These are phyloP conservation scores for Candida namnaoensis DNA, from an alignment of 805 yeast genomes.

Conservation along the genomic window DNA sequence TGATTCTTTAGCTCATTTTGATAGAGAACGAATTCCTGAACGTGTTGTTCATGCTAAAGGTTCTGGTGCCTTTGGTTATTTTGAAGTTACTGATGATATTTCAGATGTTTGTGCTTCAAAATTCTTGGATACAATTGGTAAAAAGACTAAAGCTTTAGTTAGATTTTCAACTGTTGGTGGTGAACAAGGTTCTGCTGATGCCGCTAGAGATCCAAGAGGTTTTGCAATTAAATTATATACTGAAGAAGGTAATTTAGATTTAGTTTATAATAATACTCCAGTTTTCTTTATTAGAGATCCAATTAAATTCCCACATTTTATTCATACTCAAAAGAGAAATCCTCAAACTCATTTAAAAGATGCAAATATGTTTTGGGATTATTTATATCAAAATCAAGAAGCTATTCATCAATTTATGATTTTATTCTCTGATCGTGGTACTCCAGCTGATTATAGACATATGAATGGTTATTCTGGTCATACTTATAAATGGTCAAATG, in stretches of 20 bases:
- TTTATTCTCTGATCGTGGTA: slow-evolving; percentile 75
- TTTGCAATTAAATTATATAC: slow-evolving; percentile 75
- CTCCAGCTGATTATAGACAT: slow-evolving; percentile 65
- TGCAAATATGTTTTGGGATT: slow-evolving; percentile 77
- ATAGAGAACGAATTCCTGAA: slow-evolving; percentile 86
- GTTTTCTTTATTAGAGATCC: slow-evolving; percentile 82
- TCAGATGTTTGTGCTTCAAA: slow-evolving; percentile 62
- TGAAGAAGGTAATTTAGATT: slow-evolving; percentile 77
- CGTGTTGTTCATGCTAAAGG: slow-evolving; percentile 93
- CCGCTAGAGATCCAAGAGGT: slow-evolving; percentile 86
- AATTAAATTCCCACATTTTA: slow-evolving; percentile 77
- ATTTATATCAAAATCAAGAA: slow-evolving; percentile 61
- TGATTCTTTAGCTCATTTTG: slow-evolving; percentile 80
- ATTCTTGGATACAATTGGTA: slow-evolving; percentile 68
- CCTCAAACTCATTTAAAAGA: slow-evolving; percentile 76
- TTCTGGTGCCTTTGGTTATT: slow-evolving; percentile 82
- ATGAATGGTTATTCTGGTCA: slow-evolving; percentile 86
- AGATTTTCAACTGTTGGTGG: slow-evolving; percentile 89
- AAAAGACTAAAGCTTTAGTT: slow-evolving; percentile 63
- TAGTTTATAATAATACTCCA: slow-evolving; percentile 83
- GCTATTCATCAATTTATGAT: slow-evolving; percentile 66
- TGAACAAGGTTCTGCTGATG: slow-evolving; percentile 72
- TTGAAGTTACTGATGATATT: slow-evolving; percentile 82
- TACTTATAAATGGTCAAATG: slow-evolving; percentile 72
- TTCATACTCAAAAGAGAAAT: slow-evolving; percentile 83